Percentiles rank a stretch among this genome's conserved stretches.
Conservation (phyloP, 2,329 filamentous ascomycete species). For the Alternaria solani region DNA sequence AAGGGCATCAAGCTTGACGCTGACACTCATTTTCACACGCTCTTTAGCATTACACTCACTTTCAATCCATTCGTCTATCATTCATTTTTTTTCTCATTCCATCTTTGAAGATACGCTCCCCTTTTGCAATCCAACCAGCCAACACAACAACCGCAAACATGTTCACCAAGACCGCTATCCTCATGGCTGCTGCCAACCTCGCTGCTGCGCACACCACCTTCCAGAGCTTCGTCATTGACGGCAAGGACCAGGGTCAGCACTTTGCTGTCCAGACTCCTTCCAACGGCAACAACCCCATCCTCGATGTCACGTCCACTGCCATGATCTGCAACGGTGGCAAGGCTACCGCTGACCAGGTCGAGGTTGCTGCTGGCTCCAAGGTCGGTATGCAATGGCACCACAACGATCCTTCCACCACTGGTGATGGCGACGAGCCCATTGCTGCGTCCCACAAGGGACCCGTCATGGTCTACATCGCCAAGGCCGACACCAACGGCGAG, state of each 20-base stretch:
- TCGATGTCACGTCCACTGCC: conserved; percentile 45
- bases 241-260: conserved; percentile 44
- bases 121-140: conserved; percentile 10
- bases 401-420: conserved; percentile 44
- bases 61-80: conserved; percentile 39
- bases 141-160: conserved; percentile 38
- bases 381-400: conserved; percentile 60
- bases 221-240: conserved; percentile 54
- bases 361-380: conserved; percentile 58
- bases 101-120: conserved; percentile 32
- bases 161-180: conserved; percentile 42
- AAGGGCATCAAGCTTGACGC: conserved; percentile 43
- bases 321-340: conserved; percentile 50
- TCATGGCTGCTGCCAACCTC: conserved; percentile 46
- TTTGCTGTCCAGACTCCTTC: conserved; percentile 56
- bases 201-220: conserved; percentile 49
- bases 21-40: conserved; percentile 44
- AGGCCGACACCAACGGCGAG: conserved; percentile 52
- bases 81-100: conserved; percentile 28
- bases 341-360: conserved; percentile 50
- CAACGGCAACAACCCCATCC: conserved; percentile 49
- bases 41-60: conserved; percentile 41
- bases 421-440: conserved; percentile 60
- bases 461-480: conserved; percentile 62
- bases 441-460: conserved; percentile 62